phyloP scores from a whole-genome alignment of 1,284 basidiomycete genomes.

The Ceratobasidium sp. region DNA sequence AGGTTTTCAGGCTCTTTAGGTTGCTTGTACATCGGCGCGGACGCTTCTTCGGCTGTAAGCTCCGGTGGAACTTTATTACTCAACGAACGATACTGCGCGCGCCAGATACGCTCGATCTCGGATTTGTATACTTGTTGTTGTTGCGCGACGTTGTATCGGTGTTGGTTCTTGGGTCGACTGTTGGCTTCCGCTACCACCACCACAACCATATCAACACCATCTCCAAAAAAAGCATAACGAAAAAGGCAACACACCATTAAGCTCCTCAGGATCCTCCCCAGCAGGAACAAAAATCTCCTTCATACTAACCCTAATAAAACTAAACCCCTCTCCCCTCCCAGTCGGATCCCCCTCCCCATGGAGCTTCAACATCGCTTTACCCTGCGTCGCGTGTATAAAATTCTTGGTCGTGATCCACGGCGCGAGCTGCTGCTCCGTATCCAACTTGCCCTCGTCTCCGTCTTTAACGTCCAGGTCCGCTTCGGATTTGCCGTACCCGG shows the following conservation, averaged over 20 bases:
- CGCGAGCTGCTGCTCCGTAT: slow-evolving; percentile 95
- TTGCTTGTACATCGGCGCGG: slow-evolving; percentile 56
- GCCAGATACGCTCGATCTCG: slow-evolving; percentile 98
- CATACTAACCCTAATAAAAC: slow-evolving; percentile 97
- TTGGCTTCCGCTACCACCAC: slow-evolving; percentile 84
- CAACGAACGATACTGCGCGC: slow-evolving; percentile 88
- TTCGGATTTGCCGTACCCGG: slow-evolving; percentile 93
- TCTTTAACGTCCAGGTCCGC: slow-evolving; percentile 71
- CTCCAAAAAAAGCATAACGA: slow-evolving; percentile 29
- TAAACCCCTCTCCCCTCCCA: slow-evolving; percentile 96
- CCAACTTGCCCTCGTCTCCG: slow-evolving; percentile 90
- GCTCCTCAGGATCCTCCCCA: slow-evolving; percentile 94
- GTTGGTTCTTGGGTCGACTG: slow-evolving; percentile 83
- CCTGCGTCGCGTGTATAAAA: slow-evolving; percentile 95
- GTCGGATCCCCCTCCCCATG: slow-evolving; percentile 98
- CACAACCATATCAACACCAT: background rate
- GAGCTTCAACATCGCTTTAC: slow-evolving; percentile 96
- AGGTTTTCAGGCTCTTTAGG: slow-evolving; percentile 20
- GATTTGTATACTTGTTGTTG: slow-evolving; percentile 97
- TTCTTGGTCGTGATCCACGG: slow-evolving; percentile 99
- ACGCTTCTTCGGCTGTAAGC: slow-evolving; percentile 82
- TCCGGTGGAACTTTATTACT: slow-evolving; percentile 88
- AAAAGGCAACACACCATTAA: slow-evolving; percentile 71
- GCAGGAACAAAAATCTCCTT: slow-evolving; percentile 98
- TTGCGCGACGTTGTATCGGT: slow-evolving; percentile 96